These are phyloP conservation scores for Fusarium tjaetaba DNA, from an alignment of 2,329 filamentous ascomycete species.

Conservation along the genomic window DNA sequence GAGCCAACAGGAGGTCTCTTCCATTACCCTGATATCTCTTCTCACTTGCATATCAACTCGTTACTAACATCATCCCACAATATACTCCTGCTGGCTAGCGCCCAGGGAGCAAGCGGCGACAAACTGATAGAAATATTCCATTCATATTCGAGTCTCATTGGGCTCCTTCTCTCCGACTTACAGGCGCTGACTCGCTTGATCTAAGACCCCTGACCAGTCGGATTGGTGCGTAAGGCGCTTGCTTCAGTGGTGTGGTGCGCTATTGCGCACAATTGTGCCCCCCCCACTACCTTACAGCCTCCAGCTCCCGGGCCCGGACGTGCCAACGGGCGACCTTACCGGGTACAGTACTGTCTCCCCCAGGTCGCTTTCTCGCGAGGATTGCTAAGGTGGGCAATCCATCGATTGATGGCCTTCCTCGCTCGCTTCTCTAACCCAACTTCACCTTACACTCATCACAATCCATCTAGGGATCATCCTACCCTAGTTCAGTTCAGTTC, in stretches of 20 bases:
- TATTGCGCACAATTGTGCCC: constrained; percentile 34
- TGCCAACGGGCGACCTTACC: constrained; percentile 36
- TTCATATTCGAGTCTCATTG: constrained; percentile 25
- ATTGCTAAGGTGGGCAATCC: constrained; percentile 14
- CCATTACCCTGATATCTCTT: constrained; percentile 1
- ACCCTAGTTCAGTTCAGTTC: constrained; percentile 31
- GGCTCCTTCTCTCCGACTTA: constrained; percentile 33
- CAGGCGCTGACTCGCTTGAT: constrained; percentile 47
- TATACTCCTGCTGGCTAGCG: constrained; percentile 21
- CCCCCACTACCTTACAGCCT: constrained; percentile 25
- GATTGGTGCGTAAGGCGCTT: constrained; percentile 50
- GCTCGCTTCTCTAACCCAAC: constrained; percentile 32
- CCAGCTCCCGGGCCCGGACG: constrained; percentile 13
- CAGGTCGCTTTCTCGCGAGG: constrained; percentile 10
- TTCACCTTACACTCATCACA: constrained; percentile 28
- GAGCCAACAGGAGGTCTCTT: constrained; percentile 12
- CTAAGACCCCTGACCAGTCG: constrained; percentile 44
- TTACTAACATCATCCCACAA: constrained; percentile 7
- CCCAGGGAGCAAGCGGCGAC: constrained; percentile 21
- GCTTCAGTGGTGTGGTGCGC: constrained; percentile 47
- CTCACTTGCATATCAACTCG: constrained; percentile 8
- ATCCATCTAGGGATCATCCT: constrained; percentile 32
- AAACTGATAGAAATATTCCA: constrained; percentile 4
- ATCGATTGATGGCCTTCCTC: constrained; percentile 12
- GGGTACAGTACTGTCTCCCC: constrained; percentile 22